Percentiles rank a stretch among this genome's conserved stretches.
phyloP scores from a whole-genome alignment of 2,329 filamentous ascomycete genomes.

The Aspergillus hortae region DNA sequence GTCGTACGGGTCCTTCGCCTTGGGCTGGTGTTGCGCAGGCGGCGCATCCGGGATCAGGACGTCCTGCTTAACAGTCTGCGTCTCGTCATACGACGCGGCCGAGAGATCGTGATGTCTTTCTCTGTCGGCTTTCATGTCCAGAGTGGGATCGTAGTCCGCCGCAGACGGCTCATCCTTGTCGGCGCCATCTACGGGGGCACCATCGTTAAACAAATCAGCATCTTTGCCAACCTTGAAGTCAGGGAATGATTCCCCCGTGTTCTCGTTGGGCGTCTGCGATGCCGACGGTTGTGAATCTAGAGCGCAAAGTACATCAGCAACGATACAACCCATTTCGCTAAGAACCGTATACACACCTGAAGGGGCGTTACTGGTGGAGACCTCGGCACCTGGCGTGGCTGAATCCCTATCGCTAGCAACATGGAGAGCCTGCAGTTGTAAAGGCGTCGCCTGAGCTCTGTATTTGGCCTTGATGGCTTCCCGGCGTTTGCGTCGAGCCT shows the following conservation, averaged over 20 bases:
- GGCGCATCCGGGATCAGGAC: conserved; percentile 44
- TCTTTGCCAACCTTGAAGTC: conserved; percentile 64
- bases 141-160: conserved; percentile 84
- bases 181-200: conserved; percentile 35
- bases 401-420: conserved; percentile 56
- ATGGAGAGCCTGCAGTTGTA: conserved; percentile 71
- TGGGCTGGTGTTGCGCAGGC: conserved; percentile 36
- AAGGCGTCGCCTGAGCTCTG: conserved; percentile 64
- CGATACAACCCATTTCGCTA: not conserved
- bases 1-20: conserved; percentile 54
- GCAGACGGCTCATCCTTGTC: conserved; percentile 79
- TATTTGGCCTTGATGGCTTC: conserved; percentile 84
- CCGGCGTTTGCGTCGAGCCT: conserved; percentile 77
- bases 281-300: conserved; percentile 42
- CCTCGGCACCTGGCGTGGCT: conserved; percentile 50
- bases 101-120: conserved; percentile 59
- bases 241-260: conserved; percentile 51
- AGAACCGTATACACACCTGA: conserved; percentile 34
- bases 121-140: conserved; percentile 83
- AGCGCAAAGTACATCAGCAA: conserved; percentile 3
- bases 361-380: conserved; percentile 33
- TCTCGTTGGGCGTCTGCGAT: conserved; percentile 47
- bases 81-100: conserved; percentile 58
- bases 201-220: conserved; percentile 61
- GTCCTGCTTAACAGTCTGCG: conserved; percentile 51